Percentiles rank a stretch among this genome's conserved stretches.
Conservation (phyloP, 2,329 filamentous ascomycete genomes). For the Neofusicoccum cordaticola region DNA sequence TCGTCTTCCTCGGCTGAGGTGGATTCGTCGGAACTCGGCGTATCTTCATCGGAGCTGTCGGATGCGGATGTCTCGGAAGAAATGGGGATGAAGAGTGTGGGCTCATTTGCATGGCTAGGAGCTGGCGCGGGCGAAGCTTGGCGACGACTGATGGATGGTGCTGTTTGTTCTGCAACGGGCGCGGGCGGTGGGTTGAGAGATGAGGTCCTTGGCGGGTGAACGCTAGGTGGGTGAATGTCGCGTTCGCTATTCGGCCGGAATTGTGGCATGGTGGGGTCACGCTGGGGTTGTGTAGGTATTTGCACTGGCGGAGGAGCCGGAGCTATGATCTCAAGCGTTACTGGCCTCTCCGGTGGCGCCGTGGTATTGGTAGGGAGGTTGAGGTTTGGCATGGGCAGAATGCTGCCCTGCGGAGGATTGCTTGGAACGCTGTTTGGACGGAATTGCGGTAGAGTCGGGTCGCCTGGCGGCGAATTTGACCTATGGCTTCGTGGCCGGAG, state of each 20-base stretch:
- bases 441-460: conserved; percentile 63
- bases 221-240: conserved; percentile 18
- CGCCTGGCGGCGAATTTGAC: background rate
- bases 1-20: conserved; percentile 7
- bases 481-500: background rate
- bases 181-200: background rate
- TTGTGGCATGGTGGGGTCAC: conserved; percentile 66
- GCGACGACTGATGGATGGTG: background rate
- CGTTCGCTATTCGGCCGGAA: conserved; percentile 58
- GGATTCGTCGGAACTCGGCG: background rate
- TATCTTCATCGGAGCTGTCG: conserved; percentile 1
- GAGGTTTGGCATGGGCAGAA: background rate
- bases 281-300: background rate
- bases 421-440: conserved; percentile 51
- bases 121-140: background rate
- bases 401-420: background rate
- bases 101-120: conserved; percentile 4
- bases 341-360: background rate
- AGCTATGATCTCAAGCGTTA: conserved; percentile 15
- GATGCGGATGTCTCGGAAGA: conserved; percentile 2
- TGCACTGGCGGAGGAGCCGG: background rate
- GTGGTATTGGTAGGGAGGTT: conserved; percentile 6
- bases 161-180: background rate
- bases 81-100: conserved; percentile 9
- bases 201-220: conserved; percentile 6